Evolutionary conservation across 2,329 filamentous ascomycete species (phyloP).

Genomic region (Talaromyces sp.): DNA sequence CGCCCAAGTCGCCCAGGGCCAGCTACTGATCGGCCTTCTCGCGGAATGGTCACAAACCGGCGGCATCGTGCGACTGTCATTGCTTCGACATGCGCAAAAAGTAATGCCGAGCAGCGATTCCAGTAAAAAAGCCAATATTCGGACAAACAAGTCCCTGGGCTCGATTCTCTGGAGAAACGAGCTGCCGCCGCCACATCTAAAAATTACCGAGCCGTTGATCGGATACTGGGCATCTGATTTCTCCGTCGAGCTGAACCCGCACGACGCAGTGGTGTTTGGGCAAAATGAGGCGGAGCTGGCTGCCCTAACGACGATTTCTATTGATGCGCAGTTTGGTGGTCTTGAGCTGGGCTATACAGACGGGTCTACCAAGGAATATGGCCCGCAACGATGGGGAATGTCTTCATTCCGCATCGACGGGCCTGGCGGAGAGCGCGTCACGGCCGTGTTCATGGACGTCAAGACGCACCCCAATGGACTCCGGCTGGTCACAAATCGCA

Average conservation of each 20-base stretch:
- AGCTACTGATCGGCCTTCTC: not conserved
- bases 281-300: not conserved
- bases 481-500: not conserved
- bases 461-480: slow-evolving; percentile 18
- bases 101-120: not conserved
- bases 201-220: not conserved
- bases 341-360: not conserved
- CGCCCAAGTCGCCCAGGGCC: not conserved
- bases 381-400: not conserved
- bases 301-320: not conserved
- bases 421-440: not conserved
- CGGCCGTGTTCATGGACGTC: not conserved
- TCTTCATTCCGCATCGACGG: not conserved
- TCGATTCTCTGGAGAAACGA: not conserved
- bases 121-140: not conserved
- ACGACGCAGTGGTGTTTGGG: not conserved
- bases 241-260: not conserved
- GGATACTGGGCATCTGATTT: not conserved
- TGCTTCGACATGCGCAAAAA: not conserved
- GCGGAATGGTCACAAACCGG: not conserved
- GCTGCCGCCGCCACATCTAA: not conserved
- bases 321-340: not conserved
- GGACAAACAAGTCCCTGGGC: not conserved
- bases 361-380: not conserved
- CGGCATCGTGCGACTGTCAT: not conserved